These are phyloP conservation scores for Fraxinus sp. DNA, from an alignment of 305 asterid species.

Conservation along the genomic window DNA sequence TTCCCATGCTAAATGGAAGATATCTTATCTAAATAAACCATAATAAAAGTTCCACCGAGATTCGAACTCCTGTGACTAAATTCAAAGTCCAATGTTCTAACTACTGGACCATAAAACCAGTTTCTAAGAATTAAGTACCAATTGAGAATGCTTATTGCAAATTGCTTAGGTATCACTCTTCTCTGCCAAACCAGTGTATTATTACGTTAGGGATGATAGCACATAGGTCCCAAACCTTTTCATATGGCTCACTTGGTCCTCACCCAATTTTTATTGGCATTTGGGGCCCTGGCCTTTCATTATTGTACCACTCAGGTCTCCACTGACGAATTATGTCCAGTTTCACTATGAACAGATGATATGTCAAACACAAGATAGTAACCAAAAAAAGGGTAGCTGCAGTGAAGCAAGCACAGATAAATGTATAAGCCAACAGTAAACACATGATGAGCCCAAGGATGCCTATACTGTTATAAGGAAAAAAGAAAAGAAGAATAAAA, in stretches of 20 bases:
- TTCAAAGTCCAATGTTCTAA: not conserved
- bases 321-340: not conserved
- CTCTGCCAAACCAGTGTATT: conserved; percentile 1
- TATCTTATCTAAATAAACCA: not conserved
- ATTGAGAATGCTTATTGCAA: not conserved
- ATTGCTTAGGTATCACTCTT: not conserved
- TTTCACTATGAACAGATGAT: not conserved
- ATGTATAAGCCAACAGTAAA: not conserved
- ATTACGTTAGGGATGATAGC: not conserved
- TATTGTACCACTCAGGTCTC: not conserved
- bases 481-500: not conserved
- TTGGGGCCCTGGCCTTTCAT: not conserved
- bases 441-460: not conserved
- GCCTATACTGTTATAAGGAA: not conserved
- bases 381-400: not conserved
- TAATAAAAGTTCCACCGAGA: not conserved
- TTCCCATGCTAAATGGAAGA: not conserved
- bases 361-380: not conserved
- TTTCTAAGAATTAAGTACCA: not conserved
- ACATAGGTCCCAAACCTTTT: not conserved
- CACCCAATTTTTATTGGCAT: not conserved
- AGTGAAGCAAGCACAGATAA: not conserved
- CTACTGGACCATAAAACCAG: not conserved
- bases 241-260: not conserved
- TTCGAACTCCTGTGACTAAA: not conserved